Conservation (phyloP, 306 rosid species). For the Medicago ruthenica region DNA sequence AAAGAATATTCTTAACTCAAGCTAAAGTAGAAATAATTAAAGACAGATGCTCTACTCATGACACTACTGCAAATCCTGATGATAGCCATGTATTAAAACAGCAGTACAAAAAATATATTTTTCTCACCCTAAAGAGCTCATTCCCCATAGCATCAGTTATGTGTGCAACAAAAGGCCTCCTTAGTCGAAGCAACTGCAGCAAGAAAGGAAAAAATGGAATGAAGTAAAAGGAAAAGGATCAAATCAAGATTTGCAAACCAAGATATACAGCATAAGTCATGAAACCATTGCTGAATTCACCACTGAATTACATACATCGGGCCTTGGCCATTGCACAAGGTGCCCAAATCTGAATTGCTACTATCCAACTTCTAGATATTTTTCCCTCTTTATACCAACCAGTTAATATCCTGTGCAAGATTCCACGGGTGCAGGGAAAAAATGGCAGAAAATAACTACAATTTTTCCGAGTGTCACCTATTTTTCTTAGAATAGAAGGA, state of each 20-base stretch:
- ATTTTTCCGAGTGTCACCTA: background rate
- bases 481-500: background rate
- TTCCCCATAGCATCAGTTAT: conserved; percentile 82
- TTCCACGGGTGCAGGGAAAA: background rate
- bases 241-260: conserved; percentile 31
- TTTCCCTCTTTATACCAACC: background rate
- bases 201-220: conserved; percentile 40
- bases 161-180: conserved; percentile 91
- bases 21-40: conserved; percentile 34
- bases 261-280: conserved; percentile 13
- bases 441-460: background rate
- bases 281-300: conserved; percentile 4
- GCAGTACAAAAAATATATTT: conserved; percentile 11
- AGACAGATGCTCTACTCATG: conserved; percentile 13
- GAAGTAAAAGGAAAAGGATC: conserved; percentile 33
- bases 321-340: conserved; percentile 27
- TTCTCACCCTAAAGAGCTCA: conserved; percentile 87
- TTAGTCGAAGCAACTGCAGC: conserved; percentile 76
- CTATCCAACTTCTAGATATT: conserved; percentile 1
- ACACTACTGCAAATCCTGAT: background rate
- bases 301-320: conserved; percentile 25
- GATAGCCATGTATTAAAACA: conserved; percentile 20
- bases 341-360: conserved; percentile 18
- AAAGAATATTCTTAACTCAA: conserved; percentile 42
- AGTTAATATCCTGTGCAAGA: background rate